Evolutionary conservation across 352 stramenopile species (phyloP).

Genomic region (Phytophthora crassamura): DNA sequence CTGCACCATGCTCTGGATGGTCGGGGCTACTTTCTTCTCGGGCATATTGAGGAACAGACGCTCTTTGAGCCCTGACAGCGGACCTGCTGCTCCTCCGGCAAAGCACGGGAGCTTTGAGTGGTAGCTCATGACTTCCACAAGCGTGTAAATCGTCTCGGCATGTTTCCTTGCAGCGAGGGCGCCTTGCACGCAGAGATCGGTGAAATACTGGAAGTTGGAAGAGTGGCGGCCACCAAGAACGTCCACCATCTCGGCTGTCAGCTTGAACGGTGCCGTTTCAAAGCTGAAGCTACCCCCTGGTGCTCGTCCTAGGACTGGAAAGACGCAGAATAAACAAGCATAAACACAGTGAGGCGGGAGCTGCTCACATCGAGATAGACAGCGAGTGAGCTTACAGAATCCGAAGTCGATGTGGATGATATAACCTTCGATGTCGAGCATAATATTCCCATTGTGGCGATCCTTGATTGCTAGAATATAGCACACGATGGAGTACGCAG

Average conservation of each 20-base stretch:
- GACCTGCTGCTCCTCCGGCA: slow-evolving; percentile 36
- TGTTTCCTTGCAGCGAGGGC: slow-evolving; percentile 93
- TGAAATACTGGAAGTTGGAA: slow-evolving; percentile 93
- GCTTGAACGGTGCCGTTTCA: slow-evolving; percentile 97
- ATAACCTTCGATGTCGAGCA: slow-evolving; percentile 97
- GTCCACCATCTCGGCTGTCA: slow-evolving; percentile 96
- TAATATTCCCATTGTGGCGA: slow-evolving; percentile 99
- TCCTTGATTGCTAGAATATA: slow-evolving; percentile 99
- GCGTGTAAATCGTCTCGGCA: slow-evolving; percentile 93
- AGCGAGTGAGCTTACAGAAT: slow-evolving; percentile 82
- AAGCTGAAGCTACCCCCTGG: slow-evolving; percentile 94
- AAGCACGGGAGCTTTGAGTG: slow-evolving; percentile 85
- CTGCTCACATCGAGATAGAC: too few relatives aligned
- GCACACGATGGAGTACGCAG: slow-evolving; percentile 97
- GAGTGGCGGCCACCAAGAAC: slow-evolving; percentile 93
- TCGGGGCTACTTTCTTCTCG: slow-evolving; percentile 61
- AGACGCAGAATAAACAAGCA: neutral
- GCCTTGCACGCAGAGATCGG: slow-evolving; percentile 93
- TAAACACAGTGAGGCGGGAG: neutral
- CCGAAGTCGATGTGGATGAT: slow-evolving; percentile 99
- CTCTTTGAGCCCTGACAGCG: slow-evolving; percentile 60
- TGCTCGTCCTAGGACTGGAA: slow-evolving; percentile 75
- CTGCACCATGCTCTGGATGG: slow-evolving; percentile 94
- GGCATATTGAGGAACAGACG: slow-evolving; percentile 74
- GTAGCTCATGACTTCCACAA: slow-evolving; percentile 96